Evolutionary conservation across 345 rosid genomes (phyloP), one percentile per base, ranked within the genome.

Genomic region (Erucastrum elatum): DNA sequence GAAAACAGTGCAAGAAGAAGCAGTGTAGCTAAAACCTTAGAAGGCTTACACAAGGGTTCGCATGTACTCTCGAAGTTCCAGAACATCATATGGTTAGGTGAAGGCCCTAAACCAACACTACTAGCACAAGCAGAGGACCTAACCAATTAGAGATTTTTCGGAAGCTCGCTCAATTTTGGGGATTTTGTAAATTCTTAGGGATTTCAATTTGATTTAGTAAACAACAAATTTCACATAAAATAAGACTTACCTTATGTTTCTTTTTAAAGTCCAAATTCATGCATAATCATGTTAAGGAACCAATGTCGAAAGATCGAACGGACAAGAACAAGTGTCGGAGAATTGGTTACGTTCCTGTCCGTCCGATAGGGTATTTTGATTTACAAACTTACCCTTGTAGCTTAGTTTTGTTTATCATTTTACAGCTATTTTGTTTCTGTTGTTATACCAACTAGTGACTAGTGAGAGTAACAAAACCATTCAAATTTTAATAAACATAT

Each of bases 41-140:
- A 53, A 53, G 60, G 60, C 90, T 83, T 89, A 93, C 97, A 93
- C 90, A 81, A 78, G 84, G 0, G 76, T 84, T 44, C 67, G 86
- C 85, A 91, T 84, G 60, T 1, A 83, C 25, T 79, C 80, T 49
- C 96, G 87, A 65, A 79, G 82, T 70, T 76, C 79, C 6, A 4
- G 7, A 78, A 90, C 79, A 1, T 89, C 95, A 55, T 80, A 55
- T 80, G 76, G 62, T 90, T 74, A 62, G 61, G 81, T 39, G 78
- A 68, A 83, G 72, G 61, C 53, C 80, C 81, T 56, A 39, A 69
- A 75, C 81, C 79, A 64, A 66, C 75, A 21, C 21, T 21, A 67
- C 79, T 35, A 51, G n/a, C 7, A 75, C 10, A 66, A 65, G 78
- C 82, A 58, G 98, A 88, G 64, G 98, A 77, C 46, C 91, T 68